A percentile compares a stretch with the other conserved stretches of the same genome.
These are phyloP conservation scores for Nannochloris sp. DNA, from an alignment of 139 green algal genomes.

Conservation along the genomic window DNA sequence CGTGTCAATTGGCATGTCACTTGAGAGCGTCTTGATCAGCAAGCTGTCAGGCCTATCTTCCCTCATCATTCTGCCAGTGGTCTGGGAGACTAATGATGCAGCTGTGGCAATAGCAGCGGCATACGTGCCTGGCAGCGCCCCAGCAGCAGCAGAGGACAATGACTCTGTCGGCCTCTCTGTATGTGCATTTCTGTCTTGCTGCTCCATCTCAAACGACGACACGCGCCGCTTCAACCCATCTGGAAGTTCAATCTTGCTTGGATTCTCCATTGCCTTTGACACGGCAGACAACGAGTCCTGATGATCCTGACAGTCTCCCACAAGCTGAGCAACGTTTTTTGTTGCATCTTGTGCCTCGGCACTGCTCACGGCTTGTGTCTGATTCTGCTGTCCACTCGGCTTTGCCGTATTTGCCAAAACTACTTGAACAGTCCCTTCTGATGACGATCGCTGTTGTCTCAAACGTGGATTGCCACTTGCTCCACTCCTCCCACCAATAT, in stretches of 20 bases:
- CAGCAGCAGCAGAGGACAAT: neutral
- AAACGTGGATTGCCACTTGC: constrained; percentile 7
- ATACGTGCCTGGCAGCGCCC: neutral
- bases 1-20: constrained; percentile 3
- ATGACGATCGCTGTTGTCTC: neutral
- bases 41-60: neutral
- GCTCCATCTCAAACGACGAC: too few species aligned
- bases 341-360: neutral
- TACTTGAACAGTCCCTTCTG: constrained; percentile 11
- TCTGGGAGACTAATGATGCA: neutral
- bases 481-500: constrained; percentile 1
- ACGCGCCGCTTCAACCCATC: too few species aligned
- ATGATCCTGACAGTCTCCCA: neutral
- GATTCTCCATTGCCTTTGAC: neutral
- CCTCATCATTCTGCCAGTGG: neutral
- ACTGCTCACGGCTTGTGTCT: neutral
- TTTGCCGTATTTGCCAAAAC: neutral
- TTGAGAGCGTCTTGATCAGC: neutral
- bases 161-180: neutral
- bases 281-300: neutral
- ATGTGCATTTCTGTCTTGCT: too few species aligned
- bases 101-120: constrained; percentile 1
- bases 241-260: too few species aligned
- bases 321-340: neutral
- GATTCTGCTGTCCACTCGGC: neutral